Conservation (phyloP, 108 stramenopile genomes). For the Licmophora abbreviata region DNA sequence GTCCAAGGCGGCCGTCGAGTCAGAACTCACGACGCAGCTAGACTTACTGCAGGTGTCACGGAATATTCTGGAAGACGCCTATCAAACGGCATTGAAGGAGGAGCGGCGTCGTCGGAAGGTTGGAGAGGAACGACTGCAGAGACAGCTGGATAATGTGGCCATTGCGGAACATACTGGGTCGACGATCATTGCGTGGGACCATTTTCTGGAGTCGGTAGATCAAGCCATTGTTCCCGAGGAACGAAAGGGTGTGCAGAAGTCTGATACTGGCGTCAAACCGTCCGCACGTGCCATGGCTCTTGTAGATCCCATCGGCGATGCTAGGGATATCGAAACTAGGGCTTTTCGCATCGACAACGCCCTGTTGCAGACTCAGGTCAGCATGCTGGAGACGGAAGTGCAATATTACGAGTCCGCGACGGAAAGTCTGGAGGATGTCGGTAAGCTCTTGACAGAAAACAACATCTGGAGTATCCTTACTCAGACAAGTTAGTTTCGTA, state of each 20-base stretch:
- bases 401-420: slow-evolving; percentile 19
- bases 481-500: too few species aligned
- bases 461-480: slow-evolving; percentile 20
- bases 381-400: slow-evolving; percentile 21
- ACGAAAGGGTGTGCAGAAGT: not conserved
- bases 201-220: slow-evolving; percentile 26
- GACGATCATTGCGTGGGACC: slow-evolving; percentile 23
- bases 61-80: slow-evolving; percentile 18
- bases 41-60: slow-evolving; percentile 22
- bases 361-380: slow-evolving; percentile 19
- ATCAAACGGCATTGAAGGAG: not conserved
- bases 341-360: slow-evolving; percentile 41
- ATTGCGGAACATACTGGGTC: slow-evolving; percentile 9
- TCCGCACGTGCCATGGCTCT: slow-evolving; percentile 15
- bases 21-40: slow-evolving; percentile 29
- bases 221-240: slow-evolving; percentile 1
- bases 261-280: slow-evolving; percentile 8
- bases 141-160: slow-evolving; percentile 15
- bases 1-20: slow-evolving; percentile 16
- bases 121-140: slow-evolving; percentile 5
- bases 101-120: slow-evolving; percentile 8
- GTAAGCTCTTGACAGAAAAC: slow-evolving; percentile 26
- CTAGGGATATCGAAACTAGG: slow-evolving; percentile 14
- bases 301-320: slow-evolving; percentile 3
- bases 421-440: slow-evolving; percentile 8